Evolutionary conservation across 1,284 basidiomycete species (phyloP).

Genomic region (Kwoniella shivajii): DNA sequence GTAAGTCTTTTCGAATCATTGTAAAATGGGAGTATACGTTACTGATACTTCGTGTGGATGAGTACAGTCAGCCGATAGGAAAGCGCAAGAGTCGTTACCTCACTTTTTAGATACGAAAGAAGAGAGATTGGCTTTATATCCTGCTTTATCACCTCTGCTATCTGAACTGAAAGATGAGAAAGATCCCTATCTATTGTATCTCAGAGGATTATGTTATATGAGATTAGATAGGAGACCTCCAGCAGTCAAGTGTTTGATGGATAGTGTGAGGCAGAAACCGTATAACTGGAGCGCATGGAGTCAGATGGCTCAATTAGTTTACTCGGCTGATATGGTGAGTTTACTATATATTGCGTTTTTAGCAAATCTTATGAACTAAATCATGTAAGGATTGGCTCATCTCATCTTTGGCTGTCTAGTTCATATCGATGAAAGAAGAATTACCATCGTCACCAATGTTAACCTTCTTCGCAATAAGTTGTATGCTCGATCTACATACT

Average conservation of each 20-base stretch:
- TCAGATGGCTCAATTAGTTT: constrained; percentile 75
- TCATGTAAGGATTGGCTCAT: neutral
- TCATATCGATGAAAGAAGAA: constrained; percentile 51
- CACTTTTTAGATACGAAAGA: constrained; percentile 65
- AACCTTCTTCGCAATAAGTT: constrained; percentile 81
- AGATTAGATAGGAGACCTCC: constrained; percentile 77
- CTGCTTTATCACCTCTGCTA: constrained; percentile 66
- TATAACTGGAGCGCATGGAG: constrained; percentile 98
- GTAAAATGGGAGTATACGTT: neutral
- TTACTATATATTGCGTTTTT: neutral
- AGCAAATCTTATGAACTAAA: neutral
- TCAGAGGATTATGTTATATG: constrained; percentile 81
- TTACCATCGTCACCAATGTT: constrained; percentile 50
- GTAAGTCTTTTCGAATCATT: constrained; percentile 59
- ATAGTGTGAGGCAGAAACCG: constrained; percentile 76
- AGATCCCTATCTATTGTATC: constrained; percentile 83
- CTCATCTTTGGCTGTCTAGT: constrained; percentile 29
- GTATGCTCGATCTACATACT: constrained; percentile 85
- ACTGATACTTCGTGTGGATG: neutral
- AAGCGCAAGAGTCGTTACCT: constrained; percentile 54
- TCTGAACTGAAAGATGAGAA: constrained; percentile 62
- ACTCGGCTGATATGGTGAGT: constrained; percentile 84
- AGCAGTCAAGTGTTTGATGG: constrained; percentile 78
- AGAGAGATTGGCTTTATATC: constrained; percentile 64
- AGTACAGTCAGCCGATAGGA: constrained; percentile 50